A percentile compares a stretch with the other conserved stretches of the same genome.
Conservation (phyloP, 2,329 filamentous ascomycete genomes). For the Aspergillus ustus region DNA sequence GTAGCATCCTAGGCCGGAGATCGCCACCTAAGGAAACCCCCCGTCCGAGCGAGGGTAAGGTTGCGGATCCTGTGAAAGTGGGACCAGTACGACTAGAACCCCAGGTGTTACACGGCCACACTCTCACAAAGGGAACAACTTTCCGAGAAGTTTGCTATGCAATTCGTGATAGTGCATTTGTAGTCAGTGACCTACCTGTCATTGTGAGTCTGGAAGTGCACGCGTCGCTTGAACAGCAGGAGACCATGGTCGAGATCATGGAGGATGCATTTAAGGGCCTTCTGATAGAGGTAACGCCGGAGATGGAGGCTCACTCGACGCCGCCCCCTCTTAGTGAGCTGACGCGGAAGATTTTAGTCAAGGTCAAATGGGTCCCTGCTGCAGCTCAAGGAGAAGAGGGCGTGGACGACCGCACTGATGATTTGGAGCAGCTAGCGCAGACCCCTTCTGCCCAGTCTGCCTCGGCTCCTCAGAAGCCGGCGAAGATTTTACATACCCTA, state of each 20-base stretch:
- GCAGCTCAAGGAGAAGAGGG: constrained; percentile 38
- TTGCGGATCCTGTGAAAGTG: constrained; percentile 9
- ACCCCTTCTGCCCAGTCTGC: constrained; percentile 13
- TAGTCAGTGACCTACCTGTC: constrained; percentile 74
- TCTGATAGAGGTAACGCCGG: constrained; percentile 68
- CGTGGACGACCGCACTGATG: constrained; percentile 21
- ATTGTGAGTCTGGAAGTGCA: constrained; percentile 95
- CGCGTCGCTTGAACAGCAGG: constrained; percentile 78
- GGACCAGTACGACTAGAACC: constrained; percentile 63
- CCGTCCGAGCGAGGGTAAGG: not conserved
- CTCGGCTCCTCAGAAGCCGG: constrained; percentile 51
- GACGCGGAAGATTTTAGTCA: constrained; percentile 79
- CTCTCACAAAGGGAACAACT: constrained; percentile 80
- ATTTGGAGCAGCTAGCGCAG: constrained; percentile 14
- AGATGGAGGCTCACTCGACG: constrained; percentile 56
- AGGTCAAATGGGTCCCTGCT: constrained; percentile 71
- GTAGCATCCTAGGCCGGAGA: constrained; percentile 28
- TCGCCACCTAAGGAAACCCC: constrained; percentile 11
- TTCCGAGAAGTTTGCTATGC: constrained; percentile 86
- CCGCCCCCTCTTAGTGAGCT: constrained; percentile 75
- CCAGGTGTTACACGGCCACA: constrained; percentile 83
- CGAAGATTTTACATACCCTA: constrained; percentile 72
- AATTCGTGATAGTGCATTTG: constrained; percentile 78
- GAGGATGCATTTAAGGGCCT: constrained; percentile 79
- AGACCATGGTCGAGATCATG: constrained; percentile 94